phyloP scores from a whole-genome alignment of 257 asterid species.

The Apocynum venetum region DNA sequence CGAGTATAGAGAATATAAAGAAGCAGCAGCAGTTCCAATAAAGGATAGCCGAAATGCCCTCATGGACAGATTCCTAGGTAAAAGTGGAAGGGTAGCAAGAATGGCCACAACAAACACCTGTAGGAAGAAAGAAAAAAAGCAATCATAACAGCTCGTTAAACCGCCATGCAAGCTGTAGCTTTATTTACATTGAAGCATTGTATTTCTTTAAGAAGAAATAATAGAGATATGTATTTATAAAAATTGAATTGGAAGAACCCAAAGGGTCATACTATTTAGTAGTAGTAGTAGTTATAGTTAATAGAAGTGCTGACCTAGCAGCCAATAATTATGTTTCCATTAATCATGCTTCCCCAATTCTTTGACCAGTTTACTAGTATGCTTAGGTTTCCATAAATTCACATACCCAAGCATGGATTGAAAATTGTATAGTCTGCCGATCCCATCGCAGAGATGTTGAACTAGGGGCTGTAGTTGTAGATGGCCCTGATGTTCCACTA shows the following conservation, averaged over 20 bases:
- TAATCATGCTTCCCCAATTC: background rate
- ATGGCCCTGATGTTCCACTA: conserved; percentile 59
- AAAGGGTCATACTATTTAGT: background rate
- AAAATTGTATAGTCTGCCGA: conserved; percentile 67
- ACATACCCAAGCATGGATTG: conserved; percentile 96
- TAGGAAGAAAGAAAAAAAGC: background rate
- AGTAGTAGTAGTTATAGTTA: background rate
- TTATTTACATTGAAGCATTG: background rate
- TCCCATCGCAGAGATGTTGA: conserved; percentile 70
- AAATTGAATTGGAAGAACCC: background rate
- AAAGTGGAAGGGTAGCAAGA: conserved; percentile 74
- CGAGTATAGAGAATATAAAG: conserved; percentile 72
- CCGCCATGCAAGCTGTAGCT: background rate
- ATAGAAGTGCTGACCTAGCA: background rate
- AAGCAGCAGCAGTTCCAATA: conserved; percentile 72
- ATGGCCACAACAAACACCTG: conserved; percentile 79
- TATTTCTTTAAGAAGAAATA: background rate
- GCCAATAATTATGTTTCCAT: background rate
- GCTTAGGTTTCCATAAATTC: conserved; percentile 4
- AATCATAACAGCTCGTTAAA: background rate
- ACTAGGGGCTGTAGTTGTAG: conserved; percentile 51
- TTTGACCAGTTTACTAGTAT: background rate
- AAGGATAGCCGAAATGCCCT: conserved; percentile 81
- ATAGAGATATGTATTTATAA: background rate
- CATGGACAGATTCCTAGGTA: conserved; percentile 64